A percentile compares a stretch with the other conserved stretches of the same genome.
Conservation (phyloP, 495 filamentous ascomycete genomes). For the Aspergillus egyptiacus region DNA sequence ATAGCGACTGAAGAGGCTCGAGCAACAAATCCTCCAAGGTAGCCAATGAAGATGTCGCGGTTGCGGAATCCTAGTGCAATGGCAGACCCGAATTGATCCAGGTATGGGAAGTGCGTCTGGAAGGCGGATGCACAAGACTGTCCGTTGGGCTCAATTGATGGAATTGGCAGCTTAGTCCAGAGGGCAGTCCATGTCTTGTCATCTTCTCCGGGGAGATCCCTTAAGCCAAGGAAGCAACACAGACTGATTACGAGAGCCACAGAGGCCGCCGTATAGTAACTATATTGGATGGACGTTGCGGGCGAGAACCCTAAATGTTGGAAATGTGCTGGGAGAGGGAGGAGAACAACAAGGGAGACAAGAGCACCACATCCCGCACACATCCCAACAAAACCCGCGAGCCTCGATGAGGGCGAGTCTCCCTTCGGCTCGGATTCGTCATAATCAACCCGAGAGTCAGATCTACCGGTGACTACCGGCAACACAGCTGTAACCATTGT, state of each 20-base stretch:
- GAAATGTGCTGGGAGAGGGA: constrained; percentile 80
- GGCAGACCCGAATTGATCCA: constrained; percentile 52
- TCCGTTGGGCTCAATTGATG: background rate
- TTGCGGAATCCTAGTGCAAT: constrained; percentile 68
- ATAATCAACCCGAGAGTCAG: constrained; percentile 29
- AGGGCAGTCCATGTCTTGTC: constrained; percentile 58
- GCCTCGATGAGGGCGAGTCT: constrained; percentile 46
- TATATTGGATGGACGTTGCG: constrained; percentile 62
- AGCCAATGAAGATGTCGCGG: constrained; percentile 73
- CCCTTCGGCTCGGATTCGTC: constrained; percentile 9
- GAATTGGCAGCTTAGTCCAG: constrained; percentile 17
- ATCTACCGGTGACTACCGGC: constrained; percentile 67
- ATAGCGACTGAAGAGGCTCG: constrained; percentile 94
- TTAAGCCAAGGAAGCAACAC: constrained; percentile 74
- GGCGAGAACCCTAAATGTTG: constrained; percentile 58
- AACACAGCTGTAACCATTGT: constrained; percentile 98
- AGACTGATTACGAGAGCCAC: constrained; percentile 67
- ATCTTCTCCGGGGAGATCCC: constrained; percentile 69
- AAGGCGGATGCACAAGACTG: constrained; percentile 1
- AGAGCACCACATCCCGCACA: constrained; percentile 91
- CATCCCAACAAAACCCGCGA: constrained; percentile 85
- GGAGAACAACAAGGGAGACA: constrained; percentile 70
- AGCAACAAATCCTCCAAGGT: constrained; percentile 91
- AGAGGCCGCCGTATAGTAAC: constrained; percentile 76
- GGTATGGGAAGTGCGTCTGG: constrained; percentile 24